These are phyloP conservation scores for Phoma herbarum DNA, from an alignment of 2,329 filamentous ascomycete species.

Conservation along the genomic window DNA sequence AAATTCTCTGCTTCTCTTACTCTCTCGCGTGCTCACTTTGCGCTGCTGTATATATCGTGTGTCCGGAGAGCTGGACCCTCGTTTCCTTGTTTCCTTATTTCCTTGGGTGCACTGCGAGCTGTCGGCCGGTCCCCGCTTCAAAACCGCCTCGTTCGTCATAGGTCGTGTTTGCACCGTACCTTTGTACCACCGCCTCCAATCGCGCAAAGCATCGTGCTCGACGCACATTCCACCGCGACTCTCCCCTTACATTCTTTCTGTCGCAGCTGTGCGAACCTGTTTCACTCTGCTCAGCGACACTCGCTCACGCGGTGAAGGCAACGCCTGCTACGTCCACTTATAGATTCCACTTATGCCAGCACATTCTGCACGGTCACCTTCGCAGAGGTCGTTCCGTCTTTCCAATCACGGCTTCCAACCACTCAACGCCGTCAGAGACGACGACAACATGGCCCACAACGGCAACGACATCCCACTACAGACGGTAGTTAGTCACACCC, in stretches of 20 bases:
- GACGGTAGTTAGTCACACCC: slow-evolving; percentile 60
- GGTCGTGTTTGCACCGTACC: slow-evolving; percentile 24
- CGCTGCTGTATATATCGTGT: slow-evolving; percentile 24
- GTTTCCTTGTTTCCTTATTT: slow-evolving; percentile 32
- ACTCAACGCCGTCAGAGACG: slow-evolving; percentile 34
- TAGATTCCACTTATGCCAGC: slow-evolving; percentile 30
- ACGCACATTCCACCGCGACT: slow-evolving; percentile 42
- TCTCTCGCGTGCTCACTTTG: slow-evolving; percentile 20
- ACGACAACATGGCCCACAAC: slow-evolving; percentile 53
- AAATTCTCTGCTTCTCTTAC: slow-evolving; percentile 27
- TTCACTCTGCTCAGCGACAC: slow-evolving; percentile 15
- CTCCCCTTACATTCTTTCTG: slow-evolving; percentile 28
- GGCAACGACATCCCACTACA: slow-evolving; percentile 70
- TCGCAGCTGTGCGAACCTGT: slow-evolving; percentile 8
- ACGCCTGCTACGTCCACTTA: slow-evolving; percentile 24
- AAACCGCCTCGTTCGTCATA: slow-evolving; percentile 35
- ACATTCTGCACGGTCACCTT: slow-evolving; percentile 35
- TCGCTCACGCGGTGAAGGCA: slow-evolving; percentile 24
- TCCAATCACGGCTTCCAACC: slow-evolving; percentile 51
- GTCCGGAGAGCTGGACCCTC: slow-evolving; percentile 34
- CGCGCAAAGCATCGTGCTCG: slow-evolving; percentile 38
- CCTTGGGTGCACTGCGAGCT: slow-evolving; percentile 21
- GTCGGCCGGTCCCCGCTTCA: slow-evolving; percentile 46
- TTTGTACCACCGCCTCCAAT: slow-evolving; percentile 20
- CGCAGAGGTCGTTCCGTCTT: slow-evolving; percentile 46